A percentile compares a stretch with the other conserved stretches of the same genome.
Evolutionary conservation across 208 protist genomes (phyloP).

Genomic region (Leishmania guyanensis): DNA sequence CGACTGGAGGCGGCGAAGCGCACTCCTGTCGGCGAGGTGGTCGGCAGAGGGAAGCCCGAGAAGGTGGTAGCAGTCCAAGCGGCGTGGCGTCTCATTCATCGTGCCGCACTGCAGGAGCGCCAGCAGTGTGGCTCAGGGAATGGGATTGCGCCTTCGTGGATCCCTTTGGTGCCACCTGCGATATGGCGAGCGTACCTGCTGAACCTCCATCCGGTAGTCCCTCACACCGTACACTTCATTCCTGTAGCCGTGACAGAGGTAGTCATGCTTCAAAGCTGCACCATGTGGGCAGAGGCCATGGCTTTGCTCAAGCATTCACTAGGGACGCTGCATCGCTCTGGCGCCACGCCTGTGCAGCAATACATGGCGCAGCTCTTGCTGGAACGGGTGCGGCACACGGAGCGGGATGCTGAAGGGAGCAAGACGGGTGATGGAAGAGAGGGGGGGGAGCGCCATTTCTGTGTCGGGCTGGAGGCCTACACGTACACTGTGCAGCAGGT

Average conservation of each 20-base stretch:
- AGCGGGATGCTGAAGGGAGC: not conserved
- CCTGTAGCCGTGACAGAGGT: slow-evolving; percentile 42
- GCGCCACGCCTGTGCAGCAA: slow-evolving; percentile 63
- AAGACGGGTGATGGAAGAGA: not conserved
- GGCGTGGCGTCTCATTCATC: not conserved
- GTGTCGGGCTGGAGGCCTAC: slow-evolving; percentile 6
- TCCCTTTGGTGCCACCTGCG: slow-evolving; percentile 1
- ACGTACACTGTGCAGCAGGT: slow-evolving; percentile 16
- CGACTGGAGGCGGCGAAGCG: slow-evolving; percentile 25
- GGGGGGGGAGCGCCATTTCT: slow-evolving; percentile 9
- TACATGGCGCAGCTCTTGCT: slow-evolving; percentile 36
- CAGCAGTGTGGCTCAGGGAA: slow-evolving; percentile 13
- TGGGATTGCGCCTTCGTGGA: not conserved
- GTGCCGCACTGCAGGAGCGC: not conserved
- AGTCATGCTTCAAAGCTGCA: slow-evolving; percentile 39
- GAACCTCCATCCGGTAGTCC: slow-evolving; percentile 20
- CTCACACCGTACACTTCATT: slow-evolving; percentile 64
- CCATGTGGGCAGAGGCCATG: slow-evolving; percentile 31
- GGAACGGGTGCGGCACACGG: slow-evolving; percentile 22
- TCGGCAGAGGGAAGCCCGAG: not conserved
- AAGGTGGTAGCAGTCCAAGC: not conserved
- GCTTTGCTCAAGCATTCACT: slow-evolving; percentile 49
- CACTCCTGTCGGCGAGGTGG: not conserved
- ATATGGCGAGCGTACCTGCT: slow-evolving; percentile 13
- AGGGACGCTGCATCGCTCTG: slow-evolving; percentile 31